Evolutionary conservation across 176 grass and related monocot species (phyloP), one percentile per base, ranked within the genome.

Genomic region (Hsuehochloa calcarea): DNA sequence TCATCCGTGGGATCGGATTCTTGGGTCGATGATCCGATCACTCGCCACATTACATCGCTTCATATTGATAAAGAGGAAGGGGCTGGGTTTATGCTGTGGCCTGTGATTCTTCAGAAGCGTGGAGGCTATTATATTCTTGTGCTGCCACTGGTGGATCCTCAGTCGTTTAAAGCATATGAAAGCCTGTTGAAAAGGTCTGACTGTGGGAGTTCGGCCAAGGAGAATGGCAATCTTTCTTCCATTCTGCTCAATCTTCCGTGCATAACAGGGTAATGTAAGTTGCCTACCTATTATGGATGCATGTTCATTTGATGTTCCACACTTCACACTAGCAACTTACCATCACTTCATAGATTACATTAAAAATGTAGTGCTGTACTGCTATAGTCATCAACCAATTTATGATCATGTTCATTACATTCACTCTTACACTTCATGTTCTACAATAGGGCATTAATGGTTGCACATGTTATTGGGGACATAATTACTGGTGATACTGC

Each of bases 231-330:
- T 84, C 89, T 98, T 80, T 98, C 96, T 45, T 92, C 93, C 41
- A 87, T 98, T 82, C 56, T 98, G 72, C 81, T 93, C 61, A 90
- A 87, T 88, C 96, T 98, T 93, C 96, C 96, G 75, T 98, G 93
- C 86, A 95, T 95, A 76, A 95, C 93, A 95, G 96, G 96, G 96
- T 98, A 98, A 94, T 92, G 88, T 95, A 95, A 95, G 93, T 95
- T 80, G 65, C 14, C 70, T 78, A 51, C 84, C 72, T 87, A 67
- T 64, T 78, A 85, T 77, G 20, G 5, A 45, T 44, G 23, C 14
- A 35, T 62, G 14, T 56, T 85, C 11, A 9, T 68, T 75, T 70
- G 20, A n/a, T 72, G 50, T 52, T 86, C 17, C 55, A 82, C 43
- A 38, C 22, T 77, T 19, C 46, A 59, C 68, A 49, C 4, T 54